Percentiles rank a stretch among this genome's conserved stretches.
phyloP scores from a whole-genome alignment of 345 rosid genomes.

The Salix brachista region DNA sequence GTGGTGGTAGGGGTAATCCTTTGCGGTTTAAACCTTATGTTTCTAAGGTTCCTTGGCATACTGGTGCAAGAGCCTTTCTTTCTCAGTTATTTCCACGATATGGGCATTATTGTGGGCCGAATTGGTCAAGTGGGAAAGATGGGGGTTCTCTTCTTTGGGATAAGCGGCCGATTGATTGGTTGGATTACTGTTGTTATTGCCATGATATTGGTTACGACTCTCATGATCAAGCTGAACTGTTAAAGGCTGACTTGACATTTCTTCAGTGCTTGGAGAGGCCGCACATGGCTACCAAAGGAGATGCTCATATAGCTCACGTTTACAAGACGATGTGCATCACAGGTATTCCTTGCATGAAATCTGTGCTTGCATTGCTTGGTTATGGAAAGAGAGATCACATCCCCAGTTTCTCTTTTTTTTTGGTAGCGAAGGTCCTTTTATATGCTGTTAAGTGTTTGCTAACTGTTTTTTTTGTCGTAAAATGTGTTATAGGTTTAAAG shows the following conservation, averaged over 20 bases:
- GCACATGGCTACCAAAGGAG: constrained; percentile 51
- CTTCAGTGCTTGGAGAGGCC: constrained; percentile 90
- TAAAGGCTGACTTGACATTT: constrained; percentile 82
- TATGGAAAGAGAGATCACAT: not conserved
- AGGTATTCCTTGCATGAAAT: constrained; percentile 37
- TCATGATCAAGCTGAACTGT: constrained; percentile 78
- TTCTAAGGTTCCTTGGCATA: constrained; percentile 95
- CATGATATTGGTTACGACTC: constrained; percentile 95
- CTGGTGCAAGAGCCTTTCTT: constrained; percentile 77
- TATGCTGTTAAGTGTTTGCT: not conserved
- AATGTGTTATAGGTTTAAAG: constrained; percentile 57
- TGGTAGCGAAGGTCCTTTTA: not conserved
- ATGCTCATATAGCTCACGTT: constrained; percentile 55
- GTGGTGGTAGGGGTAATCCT: constrained; percentile 19
- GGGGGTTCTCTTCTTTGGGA: constrained; percentile 84
- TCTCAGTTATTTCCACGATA: constrained; percentile 90
- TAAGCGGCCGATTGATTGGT: constrained; percentile 90
- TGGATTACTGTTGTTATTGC: constrained; percentile 95
- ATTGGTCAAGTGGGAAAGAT: constrained; percentile 97
- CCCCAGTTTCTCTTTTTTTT: not conserved
- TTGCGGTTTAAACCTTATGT: constrained; percentile 87
- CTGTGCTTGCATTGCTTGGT: not conserved
- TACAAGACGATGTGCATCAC: constrained; percentile 85
- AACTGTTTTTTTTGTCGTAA: constrained; percentile 11
- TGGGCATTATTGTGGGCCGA: constrained; percentile 96